Evolutionary conservation across 2,329 filamentous ascomycete genomes (phyloP), one percentile per base, ranked within the genome.

Genomic region (Lasiodiplodia theobromae): DNA sequence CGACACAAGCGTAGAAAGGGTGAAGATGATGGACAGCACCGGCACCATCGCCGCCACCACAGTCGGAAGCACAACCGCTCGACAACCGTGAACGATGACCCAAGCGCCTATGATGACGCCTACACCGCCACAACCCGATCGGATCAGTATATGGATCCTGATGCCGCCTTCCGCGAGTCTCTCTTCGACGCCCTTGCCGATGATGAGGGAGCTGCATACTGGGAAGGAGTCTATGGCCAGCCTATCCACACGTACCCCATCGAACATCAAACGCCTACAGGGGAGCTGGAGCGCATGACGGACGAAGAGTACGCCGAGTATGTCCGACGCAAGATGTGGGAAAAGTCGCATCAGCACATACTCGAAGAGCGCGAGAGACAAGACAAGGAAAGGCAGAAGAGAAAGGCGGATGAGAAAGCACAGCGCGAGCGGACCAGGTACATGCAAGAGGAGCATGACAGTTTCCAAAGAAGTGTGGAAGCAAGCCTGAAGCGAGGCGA

Each of bases 111-210:
- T 73, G 80, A 82, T 70, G 80, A 82, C 68, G 78, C 77, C 8
- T 78, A 80, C 69, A 74, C 79, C 8, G 52, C 58, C 0, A 67
- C 51, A 6, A 58, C 65, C 3, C 54, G 65, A 4, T 67, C 65
- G 18, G 52, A 56, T 31, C 58, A 68, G n/a, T 63, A 68, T 25
- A 82, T 92, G 18, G 88, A 91, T 72, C 86, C 92, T 0, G 90
- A 93, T 51, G 84, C 86, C 0, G 93, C 95, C 0, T 99, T 99
- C 78, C 90, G 93, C 37, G 93, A 97, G 79, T 97, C 94, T 0
- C 89, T 99, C 5, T 98, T 98, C 81, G 96, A 99, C 79, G 96
- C 96, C 38, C 91, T 99, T 80, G 95, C 94, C 47, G 96, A 99
- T 79, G 95, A 98, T 77, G 96, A 99, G 81, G 96, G 95, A 57